phyloP scores from a whole-genome alignment of 2,329 filamentous ascomycete genomes.

The Calycina marina region DNA sequence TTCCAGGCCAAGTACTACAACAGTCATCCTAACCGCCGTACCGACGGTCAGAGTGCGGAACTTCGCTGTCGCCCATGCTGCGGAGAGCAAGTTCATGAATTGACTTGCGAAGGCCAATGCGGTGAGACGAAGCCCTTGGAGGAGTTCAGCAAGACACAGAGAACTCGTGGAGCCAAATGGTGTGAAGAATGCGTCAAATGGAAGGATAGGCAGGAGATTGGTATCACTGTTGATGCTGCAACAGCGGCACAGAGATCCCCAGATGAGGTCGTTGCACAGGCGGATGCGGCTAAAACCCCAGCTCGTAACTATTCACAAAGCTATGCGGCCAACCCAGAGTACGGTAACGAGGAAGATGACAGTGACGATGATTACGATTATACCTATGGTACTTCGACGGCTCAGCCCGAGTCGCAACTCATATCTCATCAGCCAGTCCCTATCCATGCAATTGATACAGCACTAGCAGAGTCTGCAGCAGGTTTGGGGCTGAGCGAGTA shows the following conservation, averaged over 20 bases:
- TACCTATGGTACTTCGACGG: too few relatives aligned
- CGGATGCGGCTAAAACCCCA: background rate
- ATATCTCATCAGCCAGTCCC: too few relatives aligned
- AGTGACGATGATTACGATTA: background rate
- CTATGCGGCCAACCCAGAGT: background rate
- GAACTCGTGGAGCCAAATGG: constrained; percentile 27
- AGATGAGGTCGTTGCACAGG: constrained; percentile 10
- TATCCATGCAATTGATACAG: too few relatives aligned
- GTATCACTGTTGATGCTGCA: constrained; percentile 7
- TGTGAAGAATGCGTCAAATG: constrained; percentile 23
- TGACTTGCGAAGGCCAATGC: constrained; percentile 32
- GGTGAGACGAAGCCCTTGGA: constrained; percentile 29
- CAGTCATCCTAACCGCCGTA: constrained; percentile 7
- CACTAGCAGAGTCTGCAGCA: too few relatives aligned
- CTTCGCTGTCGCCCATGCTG: constrained; percentile 30
- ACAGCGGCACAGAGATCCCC: constrained; percentile 9
- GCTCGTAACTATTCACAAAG: too few relatives aligned
- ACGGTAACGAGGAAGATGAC: background rate
- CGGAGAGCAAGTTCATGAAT: constrained; percentile 28
- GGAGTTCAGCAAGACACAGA: constrained; percentile 33
- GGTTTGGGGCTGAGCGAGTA: too few relatives aligned
- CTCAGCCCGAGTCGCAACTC: background rate
- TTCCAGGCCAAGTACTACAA: constrained; percentile 6
- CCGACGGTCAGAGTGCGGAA: constrained; percentile 8
- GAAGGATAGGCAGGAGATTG: constrained; percentile 11